Conservation (phyloP, 2,329 filamentous ascomycete species). For the Aureobasidium sp. region DNA sequence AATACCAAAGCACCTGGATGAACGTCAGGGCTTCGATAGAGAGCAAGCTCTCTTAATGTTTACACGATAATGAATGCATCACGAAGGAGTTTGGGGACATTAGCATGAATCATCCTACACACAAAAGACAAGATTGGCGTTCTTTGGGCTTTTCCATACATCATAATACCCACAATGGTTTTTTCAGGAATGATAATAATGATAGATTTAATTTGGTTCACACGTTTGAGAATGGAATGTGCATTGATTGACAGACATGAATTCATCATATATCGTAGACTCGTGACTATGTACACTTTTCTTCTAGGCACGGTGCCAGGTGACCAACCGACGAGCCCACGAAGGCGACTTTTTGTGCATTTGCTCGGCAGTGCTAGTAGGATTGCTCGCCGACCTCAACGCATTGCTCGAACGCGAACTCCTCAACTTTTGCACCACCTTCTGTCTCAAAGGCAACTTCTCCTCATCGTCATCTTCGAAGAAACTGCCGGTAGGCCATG, state of each 20-base stretch:
- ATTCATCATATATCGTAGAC: not conserved
- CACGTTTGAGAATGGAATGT: not conserved
- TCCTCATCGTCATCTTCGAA: conserved; percentile 14
- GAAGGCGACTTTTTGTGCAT: not conserved
- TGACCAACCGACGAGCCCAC: not conserved
- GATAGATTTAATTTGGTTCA: not conserved
- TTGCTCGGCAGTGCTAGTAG: not conserved
- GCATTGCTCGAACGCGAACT: conserved; percentile 4
- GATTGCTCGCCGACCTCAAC: not conserved
- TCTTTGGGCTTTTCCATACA: not conserved
- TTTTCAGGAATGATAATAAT: not conserved
- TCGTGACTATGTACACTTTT: not conserved
- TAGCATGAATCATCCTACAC: not conserved
- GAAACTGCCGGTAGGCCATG: conserved; percentile 7
- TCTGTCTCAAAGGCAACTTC: not conserved
- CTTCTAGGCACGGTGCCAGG: not conserved
- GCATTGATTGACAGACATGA: not conserved
- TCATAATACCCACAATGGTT: not conserved
- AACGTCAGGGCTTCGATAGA: conserved; percentile 25
- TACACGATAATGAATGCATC: conserved; percentile 1
- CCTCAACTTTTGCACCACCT: not conserved
- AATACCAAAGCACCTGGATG: conserved; percentile 26
- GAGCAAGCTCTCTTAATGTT: conserved; percentile 20
- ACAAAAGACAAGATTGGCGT: not conserved
- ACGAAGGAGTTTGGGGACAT: not conserved